These are phyloP conservation scores for Porphyrellus cyaneotinctus DNA, from an alignment of 768 basidiomycete genomes.

Conservation along the genomic window DNA sequence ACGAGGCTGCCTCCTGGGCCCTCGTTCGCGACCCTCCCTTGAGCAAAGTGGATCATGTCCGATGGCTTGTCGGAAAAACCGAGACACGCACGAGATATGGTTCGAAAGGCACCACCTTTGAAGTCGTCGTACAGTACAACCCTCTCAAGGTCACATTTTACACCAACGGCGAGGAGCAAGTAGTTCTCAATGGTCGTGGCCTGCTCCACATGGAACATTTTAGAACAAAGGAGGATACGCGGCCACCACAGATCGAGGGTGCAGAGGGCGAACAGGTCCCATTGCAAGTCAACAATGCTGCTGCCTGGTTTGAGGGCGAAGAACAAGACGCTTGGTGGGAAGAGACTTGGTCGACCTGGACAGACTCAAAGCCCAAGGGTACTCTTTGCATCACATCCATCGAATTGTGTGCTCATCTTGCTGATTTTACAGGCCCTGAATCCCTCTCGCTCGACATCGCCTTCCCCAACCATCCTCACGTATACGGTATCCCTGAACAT, in stretches of 20 bases:
- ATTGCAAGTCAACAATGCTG: slow-evolving; percentile 46
- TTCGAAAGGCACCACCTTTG: slow-evolving; percentile 52
- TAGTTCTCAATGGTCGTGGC: slow-evolving; percentile 85
- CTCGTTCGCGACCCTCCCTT: slow-evolving; percentile 68
- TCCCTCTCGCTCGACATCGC: slow-evolving; percentile 88
- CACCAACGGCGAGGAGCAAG: slow-evolving; percentile 72
- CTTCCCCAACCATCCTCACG: slow-evolving; percentile 87
- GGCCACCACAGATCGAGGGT: slow-evolving; percentile 38
- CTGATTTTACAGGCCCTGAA: slow-evolving; percentile 75
- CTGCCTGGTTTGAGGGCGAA: slow-evolving; percentile 88
- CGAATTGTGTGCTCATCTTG: not conserved
- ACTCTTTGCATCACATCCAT: not conserved
- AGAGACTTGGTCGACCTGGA: slow-evolving; percentile 83
- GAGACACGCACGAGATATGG: slow-evolving; percentile 65
- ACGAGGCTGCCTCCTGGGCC: slow-evolving; percentile 91
- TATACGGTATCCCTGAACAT: slow-evolving; percentile 97
- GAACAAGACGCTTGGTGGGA: slow-evolving; percentile 85
- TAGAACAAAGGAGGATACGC: slow-evolving; percentile 53
- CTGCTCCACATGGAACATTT: slow-evolving; percentile 99
- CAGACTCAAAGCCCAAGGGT: slow-evolving; percentile 96
- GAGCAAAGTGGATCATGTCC: slow-evolving; percentile 43
- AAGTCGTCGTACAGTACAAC: slow-evolving; percentile 66
- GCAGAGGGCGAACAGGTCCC: slow-evolving; percentile 49
- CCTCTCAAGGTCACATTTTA: slow-evolving; percentile 75
- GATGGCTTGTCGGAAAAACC: slow-evolving; percentile 64